A percentile compares a stretch with the other conserved stretches of the same genome.
These are phyloP conservation scores for Candida ortonii DNA, from an alignment of 805 yeast genomes.

Conservation along the genomic window DNA sequence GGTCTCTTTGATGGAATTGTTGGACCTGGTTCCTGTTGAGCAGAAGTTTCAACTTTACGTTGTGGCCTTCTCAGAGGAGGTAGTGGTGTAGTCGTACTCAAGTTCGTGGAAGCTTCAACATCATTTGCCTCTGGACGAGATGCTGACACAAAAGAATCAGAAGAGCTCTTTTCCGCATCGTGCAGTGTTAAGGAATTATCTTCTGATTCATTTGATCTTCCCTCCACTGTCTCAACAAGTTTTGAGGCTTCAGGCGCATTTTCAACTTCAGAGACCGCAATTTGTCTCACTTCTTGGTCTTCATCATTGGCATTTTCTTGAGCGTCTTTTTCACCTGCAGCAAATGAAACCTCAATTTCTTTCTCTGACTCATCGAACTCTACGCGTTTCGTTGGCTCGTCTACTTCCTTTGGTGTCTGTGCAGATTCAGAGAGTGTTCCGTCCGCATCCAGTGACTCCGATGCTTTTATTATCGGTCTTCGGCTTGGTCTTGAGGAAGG, in stretches of 20 bases:
- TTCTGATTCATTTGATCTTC: too few species aligned
- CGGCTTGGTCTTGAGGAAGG: slow-evolving; percentile 9
- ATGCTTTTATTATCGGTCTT: slow-evolving; percentile 1
- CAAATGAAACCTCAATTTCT: neutral
- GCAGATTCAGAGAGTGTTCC: neutral
- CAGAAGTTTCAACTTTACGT: slow-evolving; percentile 3
- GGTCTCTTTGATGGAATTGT: slow-evolving; percentile 10
- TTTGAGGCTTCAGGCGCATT: too few species aligned
- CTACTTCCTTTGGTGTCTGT: neutral
- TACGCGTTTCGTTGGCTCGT: neutral
- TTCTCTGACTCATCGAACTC: neutral
- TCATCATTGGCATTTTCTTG: neutral
- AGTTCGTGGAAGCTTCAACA: neutral
- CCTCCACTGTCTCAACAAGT: too few species aligned
- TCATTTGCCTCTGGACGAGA: neutral
- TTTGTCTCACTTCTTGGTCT: slow-evolving; percentile 1
- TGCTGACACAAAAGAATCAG: slow-evolving; percentile 1
- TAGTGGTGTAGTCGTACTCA: slow-evolving; percentile 7
- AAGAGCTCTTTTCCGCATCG: too few species aligned
- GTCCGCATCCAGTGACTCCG: slow-evolving; percentile 1
- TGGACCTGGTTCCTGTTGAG: slow-evolving; percentile 3
- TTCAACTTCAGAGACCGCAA: too few species aligned
- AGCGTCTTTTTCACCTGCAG: neutral
- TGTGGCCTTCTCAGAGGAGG: slow-evolving; percentile 22
- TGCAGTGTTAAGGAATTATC: too few species aligned